Evolutionary conservation across 164 flowering plant species (phyloP), one percentile per base, ranked within the genome.

Genomic region (Stephania yunnanensis): DNA sequence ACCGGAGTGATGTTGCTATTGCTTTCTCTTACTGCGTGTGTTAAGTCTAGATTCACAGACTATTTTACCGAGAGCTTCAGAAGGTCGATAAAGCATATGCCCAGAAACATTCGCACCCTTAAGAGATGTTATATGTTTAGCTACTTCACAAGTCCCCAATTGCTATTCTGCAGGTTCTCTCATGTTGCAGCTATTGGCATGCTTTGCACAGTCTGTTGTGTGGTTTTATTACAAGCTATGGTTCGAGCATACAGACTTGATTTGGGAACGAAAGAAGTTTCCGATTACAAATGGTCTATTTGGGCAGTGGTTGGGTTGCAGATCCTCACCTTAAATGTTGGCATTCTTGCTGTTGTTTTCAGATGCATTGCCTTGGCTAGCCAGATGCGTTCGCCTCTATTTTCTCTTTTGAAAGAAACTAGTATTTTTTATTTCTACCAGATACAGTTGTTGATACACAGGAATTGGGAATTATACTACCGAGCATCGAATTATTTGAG

Each of bases 281-380:
- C 73, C 17, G 73, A 71, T 71, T 71, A 71, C 31, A 71, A 71
- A 50, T 71, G 58, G 73, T 71, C 73, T 7, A 71, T 71, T 17
- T 46, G 58, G 58, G 17, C 17, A 10, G 73, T 71, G 10, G 19
- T 71, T 46, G 61, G 15, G 6, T 22, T 29, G 10, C 73, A 71
- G 29, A 19, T 71, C 48, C 29, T 71, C 61, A 71, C 73, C 31
- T 19, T 50, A 7, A 13, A 22, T 0, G 30, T 71, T 5, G 73
- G 73, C 29, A 19, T 31, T 71, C 11, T 71, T 5, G 29, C 73
- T 10, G 48, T 71, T 48, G 48, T 12, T 20, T 46, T 6, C 7
- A 71, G 73, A 20, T 71, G 73, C 46, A 3, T 71, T 46, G 46
- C 50, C 20, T 50, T 46, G 20, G 73, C 29, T 12, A 46, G 61